phyloP scores from a whole-genome alignment of 2,329 filamentous ascomycete species.

The Ophiostoma novo-ulmi region DNA sequence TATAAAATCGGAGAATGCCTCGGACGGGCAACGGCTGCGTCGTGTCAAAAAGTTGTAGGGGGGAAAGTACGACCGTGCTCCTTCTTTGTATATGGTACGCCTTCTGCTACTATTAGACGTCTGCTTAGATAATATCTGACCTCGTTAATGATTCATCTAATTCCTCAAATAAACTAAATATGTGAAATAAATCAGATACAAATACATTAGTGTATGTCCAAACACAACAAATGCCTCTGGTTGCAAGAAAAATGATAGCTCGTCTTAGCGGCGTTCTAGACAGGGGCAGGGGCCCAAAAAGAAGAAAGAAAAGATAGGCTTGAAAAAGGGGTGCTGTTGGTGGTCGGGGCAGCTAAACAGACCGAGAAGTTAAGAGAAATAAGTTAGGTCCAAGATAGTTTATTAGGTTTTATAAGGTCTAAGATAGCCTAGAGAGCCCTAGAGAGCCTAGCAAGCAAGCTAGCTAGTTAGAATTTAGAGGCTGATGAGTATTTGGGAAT shows the following conservation, averaged over 20 bases:
- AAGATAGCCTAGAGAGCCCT: too few relatives aligned
- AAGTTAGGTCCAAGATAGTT: background rate
- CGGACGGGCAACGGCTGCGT: background rate
- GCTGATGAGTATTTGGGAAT: too few relatives aligned
- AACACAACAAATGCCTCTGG: background rate
- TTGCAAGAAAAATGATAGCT: constrained; percentile 1
- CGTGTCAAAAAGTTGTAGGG: background rate
- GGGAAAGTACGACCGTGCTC: background rate
- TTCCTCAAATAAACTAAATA: too few relatives aligned
- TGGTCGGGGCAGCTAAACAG: background rate
- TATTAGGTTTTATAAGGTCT: background rate
- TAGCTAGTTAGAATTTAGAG: background rate
- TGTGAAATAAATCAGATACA: too few relatives aligned
- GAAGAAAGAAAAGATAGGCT: constrained; percentile 4
- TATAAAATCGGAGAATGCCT: background rate
- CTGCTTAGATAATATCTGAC: background rate
- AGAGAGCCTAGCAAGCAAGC: background rate
- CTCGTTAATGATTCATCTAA: too few relatives aligned
- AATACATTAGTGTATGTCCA: too few relatives aligned
- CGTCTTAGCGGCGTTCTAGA: constrained; percentile 13
- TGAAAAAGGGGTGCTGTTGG: constrained; percentile 11
- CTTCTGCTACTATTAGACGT: too few relatives aligned
- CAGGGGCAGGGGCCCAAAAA: constrained; percentile 15
- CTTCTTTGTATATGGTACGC: background rate
- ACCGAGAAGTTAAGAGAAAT: background rate